Conservation (phyloP, 1,139 yeast genomes). For the Blastobotrys indianensis region DNA sequence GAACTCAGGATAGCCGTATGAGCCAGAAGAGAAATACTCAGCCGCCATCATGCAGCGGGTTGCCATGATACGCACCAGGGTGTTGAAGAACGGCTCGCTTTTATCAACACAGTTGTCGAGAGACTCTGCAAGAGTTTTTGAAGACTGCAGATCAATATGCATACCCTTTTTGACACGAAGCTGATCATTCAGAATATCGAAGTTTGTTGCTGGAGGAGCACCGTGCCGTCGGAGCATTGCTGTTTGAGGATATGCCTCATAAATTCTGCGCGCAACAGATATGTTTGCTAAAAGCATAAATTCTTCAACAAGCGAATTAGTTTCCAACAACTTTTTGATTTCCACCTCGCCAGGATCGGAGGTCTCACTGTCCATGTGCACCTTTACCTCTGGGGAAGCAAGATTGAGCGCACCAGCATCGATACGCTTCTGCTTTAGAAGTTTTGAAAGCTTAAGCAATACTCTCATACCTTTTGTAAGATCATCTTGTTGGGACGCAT, state of each 20-base stretch:
- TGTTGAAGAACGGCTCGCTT: slow-evolving; percentile 84
- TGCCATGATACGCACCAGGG: slow-evolving; percentile 91
- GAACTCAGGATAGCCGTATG: slow-evolving; percentile 86
- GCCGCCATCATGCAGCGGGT: slow-evolving; percentile 99
- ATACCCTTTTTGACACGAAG: slow-evolving; percentile 70
- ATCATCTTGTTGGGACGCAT: slow-evolving; percentile 67
- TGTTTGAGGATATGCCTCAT: slow-evolving; percentile 91
- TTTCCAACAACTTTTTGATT: slow-evolving; percentile 77
- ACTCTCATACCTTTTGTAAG: slow-evolving; percentile 86
- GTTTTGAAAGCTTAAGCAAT: slow-evolving; percentile 68
- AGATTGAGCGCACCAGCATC: slow-evolving; percentile 95
- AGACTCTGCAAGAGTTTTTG: slow-evolving; percentile 90
- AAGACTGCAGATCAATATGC: slow-evolving; percentile 73
- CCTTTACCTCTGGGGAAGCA: slow-evolving; percentile 97
- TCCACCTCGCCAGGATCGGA: slow-evolving; percentile 96
- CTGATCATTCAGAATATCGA: slow-evolving; percentile 85
- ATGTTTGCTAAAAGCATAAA: slow-evolving; percentile 97
- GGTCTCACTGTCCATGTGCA: slow-evolving; percentile 94
- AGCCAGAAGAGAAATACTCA: slow-evolving; percentile 93
- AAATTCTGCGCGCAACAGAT: slow-evolving; percentile 88
- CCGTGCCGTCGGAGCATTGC: slow-evolving; percentile 96
- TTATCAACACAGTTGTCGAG: slow-evolving; percentile 81
- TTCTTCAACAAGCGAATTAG: slow-evolving; percentile 95
- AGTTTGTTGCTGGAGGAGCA: slow-evolving; percentile 90
- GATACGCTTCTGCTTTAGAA: slow-evolving; percentile 74